phyloP scores from a whole-genome alignment of 192 early-diverging fungal species.

The Obelidium mucronatum region DNA sequence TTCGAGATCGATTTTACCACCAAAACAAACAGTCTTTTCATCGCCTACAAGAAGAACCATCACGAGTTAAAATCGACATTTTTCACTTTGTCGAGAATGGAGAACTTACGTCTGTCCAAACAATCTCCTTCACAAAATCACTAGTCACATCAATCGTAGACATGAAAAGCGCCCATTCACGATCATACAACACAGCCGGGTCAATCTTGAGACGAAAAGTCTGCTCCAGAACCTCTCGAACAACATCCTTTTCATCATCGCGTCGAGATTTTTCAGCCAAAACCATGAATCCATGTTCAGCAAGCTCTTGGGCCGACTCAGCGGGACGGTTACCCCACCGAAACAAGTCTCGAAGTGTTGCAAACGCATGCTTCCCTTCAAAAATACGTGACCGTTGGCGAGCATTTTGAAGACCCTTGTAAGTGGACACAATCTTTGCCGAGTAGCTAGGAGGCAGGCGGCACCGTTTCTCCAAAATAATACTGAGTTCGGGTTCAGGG shows the following conservation, averaged over 20 bases:
- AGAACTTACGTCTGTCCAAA: conserved; percentile 80
- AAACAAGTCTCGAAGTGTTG: conserved; percentile 97
- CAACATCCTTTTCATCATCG: conserved; percentile 80
- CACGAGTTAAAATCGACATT: background rate
- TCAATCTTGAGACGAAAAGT: conserved; percentile 77
- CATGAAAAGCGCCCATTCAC: conserved; percentile 53
- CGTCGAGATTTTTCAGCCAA: conserved; percentile 88
- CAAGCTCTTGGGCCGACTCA: conserved; percentile 72
- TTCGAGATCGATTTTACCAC: conserved; percentile 80
- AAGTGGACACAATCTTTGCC: conserved; percentile 83
- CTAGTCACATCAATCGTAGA: background rate
- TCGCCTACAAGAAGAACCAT: conserved; percentile 55
- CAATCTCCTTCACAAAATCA: conserved; percentile 57
- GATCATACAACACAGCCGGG: conserved; percentile 69
- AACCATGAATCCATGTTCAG: conserved; percentile 95
- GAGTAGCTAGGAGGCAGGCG: conserved; percentile 89
- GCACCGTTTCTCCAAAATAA: conserved; percentile 86
- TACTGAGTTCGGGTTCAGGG: conserved; percentile 89
- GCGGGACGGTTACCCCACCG: conserved; percentile 92
- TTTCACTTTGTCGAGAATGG: background rate
- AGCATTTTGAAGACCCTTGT: conserved; percentile 75
- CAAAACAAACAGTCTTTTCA: conserved; percentile 88
- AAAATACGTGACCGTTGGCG: conserved; percentile 81
- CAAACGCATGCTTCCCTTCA: conserved; percentile 91
- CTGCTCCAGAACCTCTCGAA: conserved; percentile 83